phyloP scores from a whole-genome alignment of 805 yeast genomes.

The Candida silvicultrix region DNA sequence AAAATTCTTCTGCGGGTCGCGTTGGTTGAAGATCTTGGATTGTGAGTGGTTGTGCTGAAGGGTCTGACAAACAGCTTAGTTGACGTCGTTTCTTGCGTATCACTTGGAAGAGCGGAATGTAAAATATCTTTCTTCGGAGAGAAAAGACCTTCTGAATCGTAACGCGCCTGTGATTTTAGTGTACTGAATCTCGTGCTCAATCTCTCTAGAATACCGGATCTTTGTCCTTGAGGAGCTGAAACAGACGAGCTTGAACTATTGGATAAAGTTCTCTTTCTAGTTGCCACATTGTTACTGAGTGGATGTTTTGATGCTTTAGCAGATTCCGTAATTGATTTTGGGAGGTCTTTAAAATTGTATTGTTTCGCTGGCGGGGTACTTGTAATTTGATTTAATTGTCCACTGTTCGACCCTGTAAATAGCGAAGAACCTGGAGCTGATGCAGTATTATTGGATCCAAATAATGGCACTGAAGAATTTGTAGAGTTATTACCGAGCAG shows the following conservation, averaged over 20 bases:
- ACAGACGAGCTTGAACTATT: slow-evolving; percentile 13
- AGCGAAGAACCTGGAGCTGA: neutral
- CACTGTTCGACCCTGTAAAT: neutral
- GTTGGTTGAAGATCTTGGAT: slow-evolving; percentile 11
- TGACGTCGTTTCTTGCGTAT: slow-evolving; percentile 4
- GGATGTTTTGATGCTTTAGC: slow-evolving; percentile 12
- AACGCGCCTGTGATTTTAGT: slow-evolving; percentile 16
- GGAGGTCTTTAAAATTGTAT: slow-evolving; percentile 27
- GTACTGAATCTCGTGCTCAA: slow-evolving; percentile 28
- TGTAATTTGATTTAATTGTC: slow-evolving; percentile 18
- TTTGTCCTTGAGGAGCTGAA: slow-evolving; percentile 11
- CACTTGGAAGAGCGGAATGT: slow-evolving; percentile 11
- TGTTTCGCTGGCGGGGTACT: slow-evolving; percentile 26
- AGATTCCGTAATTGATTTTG: slow-evolving; percentile 31
- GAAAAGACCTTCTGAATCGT: slow-evolving; percentile 30
- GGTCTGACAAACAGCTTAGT: slow-evolving; percentile 3
- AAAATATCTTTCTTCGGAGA: slow-evolving; percentile 25
- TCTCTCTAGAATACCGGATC: slow-evolving; percentile 26
- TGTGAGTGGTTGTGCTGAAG: slow-evolving; percentile 2
- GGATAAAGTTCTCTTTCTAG: slow-evolving; percentile 22
- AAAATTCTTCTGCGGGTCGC: slow-evolving; percentile 20
- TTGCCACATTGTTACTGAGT: slow-evolving; percentile 1
- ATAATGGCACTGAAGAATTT: neutral
- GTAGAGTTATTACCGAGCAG: slow-evolving; percentile 2
- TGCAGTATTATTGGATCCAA: slow-evolving; percentile 2